A percentile compares a stretch with the other conserved stretches of the same genome.
Conservation (phyloP, 108 stramenopile species). For the Cylindrotheca closterium region DNA sequence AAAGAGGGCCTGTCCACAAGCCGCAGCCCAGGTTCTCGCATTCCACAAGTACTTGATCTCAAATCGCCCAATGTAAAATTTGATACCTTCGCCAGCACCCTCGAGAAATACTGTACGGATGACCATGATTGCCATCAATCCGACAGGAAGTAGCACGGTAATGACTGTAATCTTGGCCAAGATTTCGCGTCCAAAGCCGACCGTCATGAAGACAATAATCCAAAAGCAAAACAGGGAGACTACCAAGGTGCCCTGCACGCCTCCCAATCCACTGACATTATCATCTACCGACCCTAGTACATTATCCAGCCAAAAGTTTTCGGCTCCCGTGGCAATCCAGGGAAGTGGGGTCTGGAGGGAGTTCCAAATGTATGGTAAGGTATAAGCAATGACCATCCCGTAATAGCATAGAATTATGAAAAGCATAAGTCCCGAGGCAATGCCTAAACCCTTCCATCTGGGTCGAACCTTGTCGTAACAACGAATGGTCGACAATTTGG, state of each 20-base stretch:
- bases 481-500: slow-evolving; percentile 22
- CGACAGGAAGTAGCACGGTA: slow-evolving; percentile 45
- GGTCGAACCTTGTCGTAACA: slow-evolving; percentile 38
- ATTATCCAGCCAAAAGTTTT: slow-evolving; percentile 18
- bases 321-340: slow-evolving; percentile 3
- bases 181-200: slow-evolving; percentile 41
- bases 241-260: slow-evolving; percentile 16
- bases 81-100: slow-evolving; percentile 40
- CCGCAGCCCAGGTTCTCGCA: slow-evolving; percentile 49
- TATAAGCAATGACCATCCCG: slow-evolving; percentile 42
- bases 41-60: slow-evolving; percentile 36
- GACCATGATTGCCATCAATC: slow-evolving; percentile 42
- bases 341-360: background rate
- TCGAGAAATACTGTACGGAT: slow-evolving; percentile 35
- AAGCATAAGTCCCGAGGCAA: slow-evolving; percentile 22
- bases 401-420: slow-evolving; percentile 48
- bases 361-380: slow-evolving; percentile 37
- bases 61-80: slow-evolving; percentile 49
- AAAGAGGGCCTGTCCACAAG: slow-evolving; percentile 61
- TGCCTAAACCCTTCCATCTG: slow-evolving; percentile 45
- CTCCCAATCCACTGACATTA: background rate
- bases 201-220: slow-evolving; percentile 27
- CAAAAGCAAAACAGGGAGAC: slow-evolving; percentile 36
- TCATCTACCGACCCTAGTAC: slow-evolving; percentile 23
- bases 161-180: slow-evolving; percentile 46